Evolutionary conservation across 2,329 filamentous ascomycete species (phyloP), one percentile per base, ranked within the genome.

Genomic region (Clarireedia monteithiana): DNA sequence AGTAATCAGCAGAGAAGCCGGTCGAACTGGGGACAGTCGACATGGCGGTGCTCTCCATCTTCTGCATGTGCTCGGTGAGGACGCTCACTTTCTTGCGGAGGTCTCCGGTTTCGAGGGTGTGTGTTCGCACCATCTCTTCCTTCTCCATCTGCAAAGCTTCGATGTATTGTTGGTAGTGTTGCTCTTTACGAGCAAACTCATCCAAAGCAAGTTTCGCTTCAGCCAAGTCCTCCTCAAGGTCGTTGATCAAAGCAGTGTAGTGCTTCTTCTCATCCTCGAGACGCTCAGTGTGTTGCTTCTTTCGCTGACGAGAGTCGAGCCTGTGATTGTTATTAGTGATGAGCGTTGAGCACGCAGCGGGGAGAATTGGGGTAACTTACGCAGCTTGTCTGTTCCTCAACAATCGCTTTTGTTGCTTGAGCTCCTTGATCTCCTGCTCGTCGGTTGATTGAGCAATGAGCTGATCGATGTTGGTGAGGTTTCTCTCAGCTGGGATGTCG

Each of bases 231-330:
- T 94, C 87, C 69, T 96, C 89, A 68, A 96, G 79, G 55, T 86
- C 81, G 63, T 75, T 81, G 69, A 96, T 88, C 69, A 88, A 75
- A 64, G 82, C 81, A 55, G 86, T 88, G 76, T 84, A 95, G 58
- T 88, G 83, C 78, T 96, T 96, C 80, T 97, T 96, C 77, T 97
- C 92, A 71, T 94, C 88, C 72, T 97, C 94, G 47, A 97, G 83
- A 66, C 94, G 86, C 75, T 97, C 94, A 36, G 94, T 97, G 75
- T 97, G 92, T 74, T 90, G 88, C 82, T 97, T 97, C 81, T 97
- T 99, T 66, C 94, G 86, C 73, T 97, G 92, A 63, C 94, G 85
- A 46, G 94, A 97, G 75, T 97, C 92, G 66, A 99, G 87, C 63
- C 90, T 95, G 62, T 26, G 44, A 24, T 36, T 60, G 46, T 27